Evolutionary conservation across 257 asterid genomes (phyloP).

Genomic region (Penstemon davidsonii): DNA sequence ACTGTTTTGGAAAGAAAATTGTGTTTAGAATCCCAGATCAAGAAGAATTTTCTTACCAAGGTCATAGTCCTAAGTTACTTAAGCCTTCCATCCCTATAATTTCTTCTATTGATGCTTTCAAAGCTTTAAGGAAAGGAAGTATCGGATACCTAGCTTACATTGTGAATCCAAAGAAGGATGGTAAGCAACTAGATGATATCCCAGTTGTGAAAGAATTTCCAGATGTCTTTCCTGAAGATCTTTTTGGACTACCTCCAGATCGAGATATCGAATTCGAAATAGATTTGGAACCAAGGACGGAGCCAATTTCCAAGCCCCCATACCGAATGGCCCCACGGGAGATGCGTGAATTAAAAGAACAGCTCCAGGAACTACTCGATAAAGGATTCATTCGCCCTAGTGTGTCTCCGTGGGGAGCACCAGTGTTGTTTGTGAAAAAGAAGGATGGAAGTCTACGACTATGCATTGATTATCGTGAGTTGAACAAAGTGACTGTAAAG

Average conservation of each 20-base stretch:
- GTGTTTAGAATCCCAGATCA: background rate
- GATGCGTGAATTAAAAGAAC: background rate
- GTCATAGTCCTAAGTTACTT: background rate
- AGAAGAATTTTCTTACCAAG: background rate
- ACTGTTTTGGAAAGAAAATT: background rate
- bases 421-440: background rate
- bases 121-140: background rate
- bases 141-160: background rate
- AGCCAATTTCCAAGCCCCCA: background rate
- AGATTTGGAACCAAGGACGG: background rate
- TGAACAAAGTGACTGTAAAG: background rate
- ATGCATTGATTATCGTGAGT: background rate
- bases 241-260: background rate
- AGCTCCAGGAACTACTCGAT: background rate
- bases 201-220: background rate
- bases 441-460: background rate
- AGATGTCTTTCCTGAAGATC: background rate
- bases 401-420: background rate
- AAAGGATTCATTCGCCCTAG: background rate
- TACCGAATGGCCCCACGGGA: background rate
- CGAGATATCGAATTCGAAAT: background rate
- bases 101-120: background rate
- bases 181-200: background rate
- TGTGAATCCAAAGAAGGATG: background rate
- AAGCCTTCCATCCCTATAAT: background rate